Base-by-base conservation (phyloP, 108 stramenopile genomes). In the Discostella stelligeroides region DNA sequence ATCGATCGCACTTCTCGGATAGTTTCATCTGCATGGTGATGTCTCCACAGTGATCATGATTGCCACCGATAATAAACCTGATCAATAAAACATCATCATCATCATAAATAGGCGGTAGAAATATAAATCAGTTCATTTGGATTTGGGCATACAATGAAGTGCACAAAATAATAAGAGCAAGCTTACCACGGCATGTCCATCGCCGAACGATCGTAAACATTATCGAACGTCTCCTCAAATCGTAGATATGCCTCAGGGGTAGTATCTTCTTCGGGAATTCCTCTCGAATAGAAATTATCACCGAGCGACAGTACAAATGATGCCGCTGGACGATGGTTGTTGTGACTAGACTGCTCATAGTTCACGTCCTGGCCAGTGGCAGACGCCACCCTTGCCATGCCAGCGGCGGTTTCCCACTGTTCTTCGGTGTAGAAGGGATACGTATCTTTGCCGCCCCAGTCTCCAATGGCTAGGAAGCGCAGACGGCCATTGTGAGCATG, bases 41-140 rank as follows among this genome's bases (percentile, higher is more conserved):
- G 29, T 82, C 78, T 14, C 84, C 84, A 23, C 70, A 70, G 56
- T 85, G 78, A 39, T 85, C 84, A 45, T 85, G 84, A 21, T 85
- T 85, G 15, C 84, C 84, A 29, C 39, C 81, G 23, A 81, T 58
- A 8, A 79, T 37, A 60, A 66, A 61, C 81, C 75, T 66, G 39
- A 38, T 49, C 10, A 51, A 61, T 15, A n/a, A n/a, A n/a, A n/a
- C n/a, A n/a, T n/a, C n/a, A n/a, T n/a, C n/a, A n/a, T n/a, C n/a
- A n/a, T n/a, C n/a, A n/a, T n/a, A n/a, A n/a, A n/a, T n/a, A n/a
- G n/a, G n/a, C n/a, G n/a, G n/a, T n/a, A n/a, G n/a, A n/a, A n/a
- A n/a, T n/a, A n/a, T n/a, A n/a, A n/a, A n/a, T n/a, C n/a, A n/a
- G n/a, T n/a, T n/a, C n/a, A n/a, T n/a, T n/a, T n/a, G n/a, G n/a